Percentiles rank a stretch among this genome's conserved stretches.
These are phyloP conservation scores for Erythrophleum ivorense DNA, from an alignment of 331 rosid genomes.

Conservation along the genomic window DNA sequence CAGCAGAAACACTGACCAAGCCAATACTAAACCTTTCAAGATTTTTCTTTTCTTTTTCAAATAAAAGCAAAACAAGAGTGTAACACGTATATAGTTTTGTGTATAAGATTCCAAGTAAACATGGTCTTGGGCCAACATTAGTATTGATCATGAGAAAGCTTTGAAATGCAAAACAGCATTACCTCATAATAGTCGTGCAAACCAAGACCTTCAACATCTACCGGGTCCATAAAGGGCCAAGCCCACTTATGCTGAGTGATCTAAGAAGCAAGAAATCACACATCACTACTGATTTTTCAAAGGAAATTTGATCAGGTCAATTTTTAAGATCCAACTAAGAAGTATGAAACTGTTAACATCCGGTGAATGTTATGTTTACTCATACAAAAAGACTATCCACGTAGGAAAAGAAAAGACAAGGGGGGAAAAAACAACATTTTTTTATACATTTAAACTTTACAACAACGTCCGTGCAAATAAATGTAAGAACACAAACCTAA, in stretches of 20 bases:
- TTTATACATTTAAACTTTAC: background rate
- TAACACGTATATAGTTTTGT: background rate
- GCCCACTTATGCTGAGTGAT: slow-evolving; percentile 76
- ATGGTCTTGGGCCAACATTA: slow-evolving; percentile 8
- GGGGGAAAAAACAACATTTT: background rate
- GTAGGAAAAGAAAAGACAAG: background rate
- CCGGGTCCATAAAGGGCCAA: slow-evolving; percentile 70
- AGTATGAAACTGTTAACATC: background rate
- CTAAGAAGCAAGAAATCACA: slow-evolving; percentile 44
- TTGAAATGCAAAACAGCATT: slow-evolving; percentile 26
- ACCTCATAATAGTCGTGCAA: slow-evolving; percentile 67
- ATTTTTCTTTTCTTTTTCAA: background rate
- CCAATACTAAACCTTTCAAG: slow-evolving; percentile 19
- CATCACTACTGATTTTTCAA: slow-evolving; percentile 29
- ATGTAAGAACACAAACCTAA: background rate
- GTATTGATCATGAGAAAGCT: slow-evolving; percentile 18
- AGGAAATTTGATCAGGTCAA: slow-evolving; percentile 26
- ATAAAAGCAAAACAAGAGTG: background rate
- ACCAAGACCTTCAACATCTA: slow-evolving; percentile 64
- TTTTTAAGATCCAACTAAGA: slow-evolving; percentile 25
- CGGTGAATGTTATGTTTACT: background rate
- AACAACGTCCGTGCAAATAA: background rate
- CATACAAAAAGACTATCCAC: background rate
- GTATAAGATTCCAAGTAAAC: background rate
- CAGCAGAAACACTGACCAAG: background rate